A percentile compares a stretch with the other conserved stretches of the same genome.
These are phyloP conservation scores for Nakazawaea ernobii DNA, from an alignment of 805 yeast genomes.

Conservation along the genomic window DNA sequence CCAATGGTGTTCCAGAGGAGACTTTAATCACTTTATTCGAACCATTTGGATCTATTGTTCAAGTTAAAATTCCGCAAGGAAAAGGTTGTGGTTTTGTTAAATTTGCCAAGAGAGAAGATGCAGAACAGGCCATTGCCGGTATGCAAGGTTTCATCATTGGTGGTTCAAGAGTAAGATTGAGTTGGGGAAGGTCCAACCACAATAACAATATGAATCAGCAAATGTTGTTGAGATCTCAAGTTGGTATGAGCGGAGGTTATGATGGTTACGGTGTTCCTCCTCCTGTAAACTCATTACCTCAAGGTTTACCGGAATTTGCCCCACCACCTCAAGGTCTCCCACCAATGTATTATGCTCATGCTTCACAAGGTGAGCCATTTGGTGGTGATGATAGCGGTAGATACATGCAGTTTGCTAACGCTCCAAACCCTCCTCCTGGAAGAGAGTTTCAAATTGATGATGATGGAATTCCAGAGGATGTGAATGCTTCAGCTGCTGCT, in stretches of 20 bases:
- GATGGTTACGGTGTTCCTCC: constrained; percentile 13
- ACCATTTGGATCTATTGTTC: constrained; percentile 67
- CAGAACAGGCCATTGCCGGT: constrained; percentile 70
- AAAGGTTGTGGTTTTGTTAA: constrained; percentile 78
- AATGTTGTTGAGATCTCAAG: constrained; percentile 11
- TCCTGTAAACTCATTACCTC: constrained; percentile 7
- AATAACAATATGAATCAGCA: constrained; percentile 14
- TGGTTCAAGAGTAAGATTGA: constrained; percentile 65
- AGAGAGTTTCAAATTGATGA: constrained; percentile 1
- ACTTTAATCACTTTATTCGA: constrained; percentile 56
- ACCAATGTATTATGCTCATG: constrained; percentile 10
- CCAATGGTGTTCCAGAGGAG: constrained; percentile 56
- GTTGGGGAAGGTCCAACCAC: constrained; percentile 61
- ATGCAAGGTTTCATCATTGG: constrained; percentile 77
- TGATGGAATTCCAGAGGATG: constrained; percentile 1
- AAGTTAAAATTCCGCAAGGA: constrained; percentile 71
- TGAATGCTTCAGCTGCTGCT: neutral
- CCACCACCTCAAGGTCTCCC: constrained; percentile 11
- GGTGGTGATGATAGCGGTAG: neutral
- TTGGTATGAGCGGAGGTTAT: constrained; percentile 13
- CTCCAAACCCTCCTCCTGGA: neutral
- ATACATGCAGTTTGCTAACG: constrained; percentile 1
- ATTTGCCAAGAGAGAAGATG: constrained; percentile 61
- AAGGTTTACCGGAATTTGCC: constrained; percentile 10
- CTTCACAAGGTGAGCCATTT: constrained; percentile 5